These are phyloP conservation scores for Phaeophleospora eucalypticola DNA, from an alignment of 2,329 filamentous ascomycete genomes.

Conservation along the genomic window DNA sequence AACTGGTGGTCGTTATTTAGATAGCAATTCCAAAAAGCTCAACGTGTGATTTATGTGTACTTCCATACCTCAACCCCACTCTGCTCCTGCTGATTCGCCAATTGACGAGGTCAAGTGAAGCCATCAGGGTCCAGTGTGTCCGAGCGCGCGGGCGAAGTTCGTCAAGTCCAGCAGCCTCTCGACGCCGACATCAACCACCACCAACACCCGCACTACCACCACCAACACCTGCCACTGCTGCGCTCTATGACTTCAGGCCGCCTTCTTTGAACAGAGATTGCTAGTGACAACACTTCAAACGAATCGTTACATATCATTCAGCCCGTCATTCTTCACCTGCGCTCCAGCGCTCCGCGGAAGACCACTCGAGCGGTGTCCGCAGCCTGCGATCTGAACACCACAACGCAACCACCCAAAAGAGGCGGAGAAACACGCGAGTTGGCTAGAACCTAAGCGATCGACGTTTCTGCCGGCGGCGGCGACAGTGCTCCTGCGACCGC, in stretches of 20 bases:
- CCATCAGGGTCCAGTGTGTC: no score
- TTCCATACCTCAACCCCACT: no score
- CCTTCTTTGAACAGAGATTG: not conserved
- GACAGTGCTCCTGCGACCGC: not conserved
- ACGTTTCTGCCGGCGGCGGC: not conserved
- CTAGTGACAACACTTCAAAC: not conserved
- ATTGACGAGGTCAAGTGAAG: no score
- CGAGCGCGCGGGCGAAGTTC: no score
- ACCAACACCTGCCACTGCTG: not conserved
- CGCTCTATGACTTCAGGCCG: not conserved
- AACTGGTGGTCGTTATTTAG: no score
- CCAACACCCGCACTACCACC: no score
- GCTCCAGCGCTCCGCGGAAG: not conserved
- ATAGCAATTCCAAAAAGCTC: no score
- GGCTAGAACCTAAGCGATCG: not conserved
- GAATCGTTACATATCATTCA: not conserved
- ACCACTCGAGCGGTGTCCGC: not conserved
- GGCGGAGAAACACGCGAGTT: not conserved
- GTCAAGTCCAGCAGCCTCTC: no score
- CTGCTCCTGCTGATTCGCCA: no score
- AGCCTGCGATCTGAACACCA: not conserved
- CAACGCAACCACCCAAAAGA: not conserved
- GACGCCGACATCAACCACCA: no score
- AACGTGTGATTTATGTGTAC: no score
- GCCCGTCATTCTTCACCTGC: not conserved